Evolutionary conservation across 306 rosid species (phyloP).

Genomic region (Prunus dulcis): DNA sequence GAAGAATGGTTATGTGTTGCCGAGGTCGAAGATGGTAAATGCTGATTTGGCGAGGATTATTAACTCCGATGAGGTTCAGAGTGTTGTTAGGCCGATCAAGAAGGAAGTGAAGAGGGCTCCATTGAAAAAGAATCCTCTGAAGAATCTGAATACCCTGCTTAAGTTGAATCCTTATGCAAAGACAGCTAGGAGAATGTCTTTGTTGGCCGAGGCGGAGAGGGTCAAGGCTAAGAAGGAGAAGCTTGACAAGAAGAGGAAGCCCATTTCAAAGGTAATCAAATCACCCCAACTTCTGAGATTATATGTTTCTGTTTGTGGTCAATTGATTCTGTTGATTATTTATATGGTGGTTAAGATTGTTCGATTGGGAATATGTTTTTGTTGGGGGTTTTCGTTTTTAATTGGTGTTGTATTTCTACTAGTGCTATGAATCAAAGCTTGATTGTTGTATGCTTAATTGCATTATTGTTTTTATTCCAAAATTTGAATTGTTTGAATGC

Average conservation of each 20-base stretch:
- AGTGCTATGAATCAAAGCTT: neutral
- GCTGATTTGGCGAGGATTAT: slow-evolving; percentile 36
- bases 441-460: neutral
- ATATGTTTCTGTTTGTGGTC: neutral
- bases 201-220: slow-evolving; percentile 36
- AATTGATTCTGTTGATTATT: neutral
- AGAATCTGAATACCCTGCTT: slow-evolving; percentile 36
- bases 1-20: slow-evolving; percentile 44
- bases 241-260: slow-evolving; percentile 37
- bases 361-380: neutral
- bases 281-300: neutral
- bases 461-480: no score
- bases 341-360: neutral
- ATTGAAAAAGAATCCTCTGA: slow-evolving; percentile 41
- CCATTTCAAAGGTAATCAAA: slow-evolving; percentile 23
- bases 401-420: neutral
- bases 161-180: slow-evolving; percentile 38
- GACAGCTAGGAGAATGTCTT: slow-evolving; percentile 46
- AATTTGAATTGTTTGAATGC: no score
- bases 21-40: slow-evolving; percentile 40
- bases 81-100: slow-evolving; percentile 39
- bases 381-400: neutral
- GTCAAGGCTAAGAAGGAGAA: slow-evolving; percentile 40
- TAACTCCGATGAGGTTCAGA: slow-evolving; percentile 38
- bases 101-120: slow-evolving; percentile 29